Percentiles rank a stretch among this genome's conserved stretches.
phyloP scores from a whole-genome alignment of 176 grass and related monocot species.

The Dendrocalamus sinicus region DNA sequence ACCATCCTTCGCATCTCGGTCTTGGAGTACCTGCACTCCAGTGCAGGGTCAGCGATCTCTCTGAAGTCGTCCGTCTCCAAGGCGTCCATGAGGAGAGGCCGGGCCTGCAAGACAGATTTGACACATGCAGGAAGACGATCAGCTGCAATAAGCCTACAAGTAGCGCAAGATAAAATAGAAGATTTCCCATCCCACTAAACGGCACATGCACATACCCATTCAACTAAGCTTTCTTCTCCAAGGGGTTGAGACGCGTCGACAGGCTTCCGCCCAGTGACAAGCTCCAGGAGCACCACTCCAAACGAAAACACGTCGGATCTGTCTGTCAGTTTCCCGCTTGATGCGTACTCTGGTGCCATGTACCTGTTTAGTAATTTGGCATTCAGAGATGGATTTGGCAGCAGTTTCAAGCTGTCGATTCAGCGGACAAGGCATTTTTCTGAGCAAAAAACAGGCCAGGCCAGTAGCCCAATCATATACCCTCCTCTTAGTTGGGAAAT shows the following conservation, averaged over 20 bases:
- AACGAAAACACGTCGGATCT: conserved; percentile 96
- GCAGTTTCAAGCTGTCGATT: neutral
- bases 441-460: neutral
- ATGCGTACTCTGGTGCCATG: conserved; percentile 87
- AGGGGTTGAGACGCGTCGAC: conserved; percentile 71
- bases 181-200: neutral
- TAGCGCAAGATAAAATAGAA: neutral
- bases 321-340: conserved; percentile 78
- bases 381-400: neutral
- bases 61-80: conserved; percentile 60
- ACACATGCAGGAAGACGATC: neutral
- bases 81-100: conserved; percentile 64
- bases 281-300: conserved; percentile 91
- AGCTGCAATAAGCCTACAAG: neutral
- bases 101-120: conserved; percentile 45
- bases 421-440: neutral
- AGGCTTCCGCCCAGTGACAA: conserved; percentile 85
- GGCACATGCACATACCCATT: conserved; percentile 56
- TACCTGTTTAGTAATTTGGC: conserved; percentile 46
- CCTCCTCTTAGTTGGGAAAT: no score
- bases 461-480: no score
- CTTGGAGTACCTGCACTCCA: conserved; percentile 53
- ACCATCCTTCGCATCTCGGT: conserved; percentile 73
- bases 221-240: conserved; percentile 84
- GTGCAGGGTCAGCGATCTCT: conserved; percentile 65